Percentiles rank a stretch among this genome's conserved stretches.
Conservation (phyloP, 805 yeast genomes). For the Nakazawaea sp. region DNA sequence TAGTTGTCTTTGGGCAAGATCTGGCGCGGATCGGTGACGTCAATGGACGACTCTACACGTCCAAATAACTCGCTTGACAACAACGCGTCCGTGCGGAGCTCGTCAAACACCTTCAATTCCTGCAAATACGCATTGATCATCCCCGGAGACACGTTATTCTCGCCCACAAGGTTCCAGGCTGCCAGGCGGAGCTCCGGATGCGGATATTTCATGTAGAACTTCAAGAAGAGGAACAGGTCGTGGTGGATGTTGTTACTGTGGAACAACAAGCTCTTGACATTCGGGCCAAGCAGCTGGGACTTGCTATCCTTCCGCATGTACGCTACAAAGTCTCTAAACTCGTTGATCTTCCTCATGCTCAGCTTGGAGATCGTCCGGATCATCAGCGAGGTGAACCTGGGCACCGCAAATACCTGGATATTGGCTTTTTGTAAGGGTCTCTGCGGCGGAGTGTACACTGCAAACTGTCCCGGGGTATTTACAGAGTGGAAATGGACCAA, state of each 20-base stretch:
- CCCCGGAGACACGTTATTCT: not conserved
- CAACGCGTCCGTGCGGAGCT: constrained; percentile 14
- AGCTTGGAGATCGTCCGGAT: not conserved
- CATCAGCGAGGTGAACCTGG: constrained; percentile 5
- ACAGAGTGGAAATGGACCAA: constrained; percentile 3
- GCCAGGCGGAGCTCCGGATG: constrained; percentile 17
- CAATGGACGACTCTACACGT: not conserved
- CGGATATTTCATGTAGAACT: constrained; percentile 24
- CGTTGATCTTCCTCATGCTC: constrained; percentile 13
- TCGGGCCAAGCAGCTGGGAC: constrained; percentile 8
- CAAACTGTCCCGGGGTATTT: constrained; percentile 1
- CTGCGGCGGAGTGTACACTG: too few species aligned
- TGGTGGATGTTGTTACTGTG: constrained; percentile 12
- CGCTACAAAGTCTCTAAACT: constrained; percentile 18
- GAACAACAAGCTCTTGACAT: constrained; percentile 14
- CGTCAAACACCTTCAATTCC: constrained; percentile 13
- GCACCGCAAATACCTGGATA: constrained; percentile 1
- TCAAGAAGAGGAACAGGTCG: constrained; percentile 17
- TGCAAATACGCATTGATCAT: constrained; percentile 6
- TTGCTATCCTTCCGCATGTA: constrained; percentile 14
- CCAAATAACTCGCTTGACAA: constrained; percentile 22
- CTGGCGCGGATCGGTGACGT: not conserved
- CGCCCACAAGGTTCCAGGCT: constrained; percentile 13
- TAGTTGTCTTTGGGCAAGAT: constrained; percentile 1
- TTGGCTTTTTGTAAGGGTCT: too few species aligned